Base-by-base conservation (phyloP, 768 basidiomycete genomes). In the Cystobasidiopsis lactophilus region DNA sequence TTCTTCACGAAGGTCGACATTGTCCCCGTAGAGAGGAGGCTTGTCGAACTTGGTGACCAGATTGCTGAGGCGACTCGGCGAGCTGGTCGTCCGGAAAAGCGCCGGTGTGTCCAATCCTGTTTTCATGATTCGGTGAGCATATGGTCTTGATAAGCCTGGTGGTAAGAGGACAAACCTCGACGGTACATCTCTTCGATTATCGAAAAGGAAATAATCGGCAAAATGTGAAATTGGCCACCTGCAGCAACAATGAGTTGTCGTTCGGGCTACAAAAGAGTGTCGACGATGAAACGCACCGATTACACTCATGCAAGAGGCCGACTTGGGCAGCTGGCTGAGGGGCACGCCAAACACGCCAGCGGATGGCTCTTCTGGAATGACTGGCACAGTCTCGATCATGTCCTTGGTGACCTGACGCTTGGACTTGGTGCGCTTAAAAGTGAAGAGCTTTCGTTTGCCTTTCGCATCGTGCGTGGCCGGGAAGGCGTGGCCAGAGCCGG, bases 151-250 rank as follows among this genome's bases (percentile, higher is more conserved):
- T 27, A 0, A 31, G 13, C 11, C 9, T 21, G 29, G 3, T 27
- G 1, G 19, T 40, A 29, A 18, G 57, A 10, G 44, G 1, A 49
- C 62, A 38, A 18, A 65, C 72, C 72, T 13, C 70, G 70, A 18
- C 70, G 68, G 50, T 72, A 71, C 31, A 74, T 58, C 59, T 74
- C 71, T 40, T 74, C 73, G 24, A 73, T 53, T 0, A 53, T 40
- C 24, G 50, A 45, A 49, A 60, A 60, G n/a, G 26, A 26, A 0
- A 58, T 52, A 18, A 55, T 53, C 0, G 59, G 59, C 0, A 60
- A 53, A 19, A 56, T 53, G 49, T 60, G 57, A 0, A 51, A 57
- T 40, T 58, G 57, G 0, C 54, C 54, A 7, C n/a, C n/a, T n/a
- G n/a, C 23, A 19, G 41, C 7, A 26, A 18, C 13, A 43, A 19